A percentile compares a stretch with the other conserved stretches of the same genome.
phyloP scores from a whole-genome alignment of 306 rosid genomes.

The Arachis stenosperma region DNA sequence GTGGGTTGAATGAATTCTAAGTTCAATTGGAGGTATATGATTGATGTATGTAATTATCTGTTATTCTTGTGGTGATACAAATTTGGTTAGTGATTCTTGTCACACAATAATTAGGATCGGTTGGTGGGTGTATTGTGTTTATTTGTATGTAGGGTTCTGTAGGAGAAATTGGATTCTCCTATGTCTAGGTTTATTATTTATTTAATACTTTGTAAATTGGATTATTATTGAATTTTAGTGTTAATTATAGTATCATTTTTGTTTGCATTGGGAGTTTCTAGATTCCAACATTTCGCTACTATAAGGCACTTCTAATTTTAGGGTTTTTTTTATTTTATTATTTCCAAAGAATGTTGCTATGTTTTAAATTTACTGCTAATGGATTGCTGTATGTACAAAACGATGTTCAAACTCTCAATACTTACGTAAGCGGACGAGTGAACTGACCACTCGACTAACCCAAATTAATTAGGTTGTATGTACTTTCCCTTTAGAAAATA shows the following conservation, averaged over 20 bases:
- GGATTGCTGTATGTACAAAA: no score
- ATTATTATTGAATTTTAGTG: not conserved
- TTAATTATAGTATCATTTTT: not conserved
- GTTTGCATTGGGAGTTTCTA: not conserved
- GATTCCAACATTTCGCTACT: constrained; percentile 10
- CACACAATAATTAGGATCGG: not conserved
- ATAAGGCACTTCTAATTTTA: not conserved
- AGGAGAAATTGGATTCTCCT: constrained; percentile 38
- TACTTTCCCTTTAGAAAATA: no score
- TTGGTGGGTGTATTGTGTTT: constrained; percentile 30
- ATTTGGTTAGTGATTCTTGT: constrained; percentile 11
- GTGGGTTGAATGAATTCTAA: constrained; percentile 38
- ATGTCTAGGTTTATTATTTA: not conserved
- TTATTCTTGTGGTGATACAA: not conserved
- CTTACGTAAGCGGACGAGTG: no score
- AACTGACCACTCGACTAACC: no score
- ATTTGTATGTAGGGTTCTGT: not conserved
- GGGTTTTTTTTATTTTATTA: not conserved
- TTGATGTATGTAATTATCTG: not conserved
- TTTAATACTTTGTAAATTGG: not conserved
- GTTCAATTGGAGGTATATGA: constrained; percentile 17
- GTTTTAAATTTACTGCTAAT: no score
- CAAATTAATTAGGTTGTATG: no score
- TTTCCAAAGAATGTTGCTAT: no score
- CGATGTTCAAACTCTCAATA: no score